Base-by-base conservation (phyloP, 176 grass and related monocot genomes). In the sorghum (Sorghum bicolor) region DNA sequence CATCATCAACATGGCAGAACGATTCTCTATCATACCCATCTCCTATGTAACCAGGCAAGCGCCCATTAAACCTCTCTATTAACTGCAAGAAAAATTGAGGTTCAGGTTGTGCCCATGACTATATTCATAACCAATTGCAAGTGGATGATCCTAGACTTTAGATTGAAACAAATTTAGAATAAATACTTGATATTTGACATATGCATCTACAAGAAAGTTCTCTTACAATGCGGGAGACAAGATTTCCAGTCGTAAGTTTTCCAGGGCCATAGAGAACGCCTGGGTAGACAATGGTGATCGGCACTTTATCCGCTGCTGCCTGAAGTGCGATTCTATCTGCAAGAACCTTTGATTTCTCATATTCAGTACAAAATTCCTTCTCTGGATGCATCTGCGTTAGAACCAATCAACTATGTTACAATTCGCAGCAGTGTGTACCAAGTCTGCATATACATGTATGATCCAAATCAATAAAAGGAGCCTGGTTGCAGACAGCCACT, bases 61-160 rank as follows among this genome's bases (percentile, higher is more conserved):
- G 91, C 29, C 96, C 66, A 85, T 92, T 99, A 70, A 96, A 99
- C 73, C 93, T 90, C 85, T 99, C 96, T 22, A 99, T 94, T 83
- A 99, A 64, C 93, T 99, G 80, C 81, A 89, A 91, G 64, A 66
- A 75, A 9, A n/a, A 76, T 10, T 7, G 5, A 44, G 13, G 67
- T 47, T 63, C 9, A 88, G 43, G 19, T 78, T 79, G 39, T 84
- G 71, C 3, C 81, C 26, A 91, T 58, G 28, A 74, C 22, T 73
- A 88, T 68, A 47, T 58, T 75, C 71, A 74, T 63, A 85, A 31
- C 28, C 31, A 74, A 50, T 28, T 31, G 16, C 43, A 74, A 74
- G 43, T 0, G 38, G 37, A 37, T 64, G 19, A 2, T 38, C 13
- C 16, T 68, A 75, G 5, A 39, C 10, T 83, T 36, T 36, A 69